Evolutionary conservation across 2,329 filamentous ascomycete genomes (phyloP).

Genomic region (Colletotrichum sp.): DNA sequence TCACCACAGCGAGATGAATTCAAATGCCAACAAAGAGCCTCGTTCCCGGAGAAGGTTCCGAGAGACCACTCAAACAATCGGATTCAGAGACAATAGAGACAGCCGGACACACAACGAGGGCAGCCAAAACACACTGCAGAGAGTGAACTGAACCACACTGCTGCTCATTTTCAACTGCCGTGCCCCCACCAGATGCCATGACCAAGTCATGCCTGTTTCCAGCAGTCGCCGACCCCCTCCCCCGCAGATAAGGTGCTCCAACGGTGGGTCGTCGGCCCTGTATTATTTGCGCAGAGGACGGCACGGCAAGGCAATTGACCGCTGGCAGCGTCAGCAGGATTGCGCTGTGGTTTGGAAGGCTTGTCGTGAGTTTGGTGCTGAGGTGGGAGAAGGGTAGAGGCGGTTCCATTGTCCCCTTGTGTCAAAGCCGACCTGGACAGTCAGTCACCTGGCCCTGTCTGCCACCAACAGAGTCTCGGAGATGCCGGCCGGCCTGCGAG

Average conservation of each 20-base stretch:
- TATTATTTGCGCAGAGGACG: background rate
- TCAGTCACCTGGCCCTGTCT: background rate
- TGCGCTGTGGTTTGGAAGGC: background rate
- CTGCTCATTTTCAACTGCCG: constrained; percentile 8
- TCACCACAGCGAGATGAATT: background rate
- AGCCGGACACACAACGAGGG: background rate
- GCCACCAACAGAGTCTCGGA: background rate
- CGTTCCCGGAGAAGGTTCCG: background rate
- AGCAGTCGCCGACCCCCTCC: background rate
- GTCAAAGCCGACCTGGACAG: background rate
- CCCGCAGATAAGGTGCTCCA: constrained; percentile 9
- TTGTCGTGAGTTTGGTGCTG: background rate
- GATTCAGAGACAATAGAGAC: background rate
- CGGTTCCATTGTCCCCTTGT: background rate
- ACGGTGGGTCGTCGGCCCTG: background rate
- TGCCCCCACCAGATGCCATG: constrained; percentile 7
- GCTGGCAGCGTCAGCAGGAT: background rate
- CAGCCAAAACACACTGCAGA: background rate
- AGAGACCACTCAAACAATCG: background rate
- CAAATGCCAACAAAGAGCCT: background rate
- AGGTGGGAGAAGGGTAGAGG: background rate
- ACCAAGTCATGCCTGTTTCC: constrained; percentile 10
- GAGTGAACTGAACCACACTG: background rate
- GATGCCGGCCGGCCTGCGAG: background rate
- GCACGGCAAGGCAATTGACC: background rate